phyloP scores from a whole-genome alignment of 2,329 filamentous ascomycete genomes.

The Botrytis elliptica region DNA sequence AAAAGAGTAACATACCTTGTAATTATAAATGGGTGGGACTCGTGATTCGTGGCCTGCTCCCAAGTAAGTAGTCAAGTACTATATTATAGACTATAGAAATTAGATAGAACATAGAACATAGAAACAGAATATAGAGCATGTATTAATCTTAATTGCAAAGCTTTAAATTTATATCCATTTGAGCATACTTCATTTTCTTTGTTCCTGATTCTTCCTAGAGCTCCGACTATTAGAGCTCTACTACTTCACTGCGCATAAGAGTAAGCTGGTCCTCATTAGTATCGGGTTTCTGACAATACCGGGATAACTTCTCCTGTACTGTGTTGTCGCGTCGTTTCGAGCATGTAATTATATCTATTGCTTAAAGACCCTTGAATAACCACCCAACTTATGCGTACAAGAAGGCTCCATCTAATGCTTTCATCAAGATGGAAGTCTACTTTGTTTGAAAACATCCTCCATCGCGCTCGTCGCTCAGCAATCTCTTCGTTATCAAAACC shows the following conservation, averaged over 20 bases:
- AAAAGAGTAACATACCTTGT: neutral
- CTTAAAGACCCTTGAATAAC: neutral
- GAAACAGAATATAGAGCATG: neutral
- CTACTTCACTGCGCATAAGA: neutral
- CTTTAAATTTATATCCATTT: neutral
- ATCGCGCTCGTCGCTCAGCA: neutral
- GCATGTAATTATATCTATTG: neutral
- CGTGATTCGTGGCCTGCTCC: neutral
- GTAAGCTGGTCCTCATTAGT: neutral
- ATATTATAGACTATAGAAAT: neutral
- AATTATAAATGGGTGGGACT: neutral
- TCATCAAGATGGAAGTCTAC: neutral
- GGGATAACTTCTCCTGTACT: accelerated
- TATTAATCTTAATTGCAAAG: neutral
- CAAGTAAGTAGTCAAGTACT: neutral
- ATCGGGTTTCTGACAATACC: neutral
- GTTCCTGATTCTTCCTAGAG: neutral
- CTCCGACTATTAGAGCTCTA: neutral
- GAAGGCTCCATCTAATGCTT: neutral
- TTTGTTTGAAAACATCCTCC: neutral
- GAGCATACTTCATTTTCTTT: neutral
- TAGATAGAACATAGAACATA: neutral
- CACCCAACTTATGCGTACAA: neutral
- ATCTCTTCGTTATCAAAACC: neutral
- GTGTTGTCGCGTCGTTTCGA: neutral